Conservation (phyloP, 495 filamentous ascomycete species). For the Pseudevernia furfuracea region DNA sequence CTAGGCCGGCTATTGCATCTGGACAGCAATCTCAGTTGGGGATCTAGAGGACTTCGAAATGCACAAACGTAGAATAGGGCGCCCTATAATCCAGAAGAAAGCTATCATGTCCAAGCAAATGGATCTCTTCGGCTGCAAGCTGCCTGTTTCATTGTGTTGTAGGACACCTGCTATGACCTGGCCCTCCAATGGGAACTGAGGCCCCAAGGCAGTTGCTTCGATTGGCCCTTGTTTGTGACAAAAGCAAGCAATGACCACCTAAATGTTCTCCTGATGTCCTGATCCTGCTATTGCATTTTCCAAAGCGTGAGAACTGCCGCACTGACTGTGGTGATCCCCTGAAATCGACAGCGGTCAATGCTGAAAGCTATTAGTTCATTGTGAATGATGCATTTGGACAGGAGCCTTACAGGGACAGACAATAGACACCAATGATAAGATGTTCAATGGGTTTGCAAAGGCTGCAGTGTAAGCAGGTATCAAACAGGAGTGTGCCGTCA, state of each 20-base stretch:
- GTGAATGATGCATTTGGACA: not conserved
- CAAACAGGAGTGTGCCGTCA: too few relatives aligned
- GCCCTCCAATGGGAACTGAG: not conserved
- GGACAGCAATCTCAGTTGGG: not conserved
- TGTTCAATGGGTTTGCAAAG: not conserved
- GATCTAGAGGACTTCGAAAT: not conserved
- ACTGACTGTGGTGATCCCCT: not conserved
- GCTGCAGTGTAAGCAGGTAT: not conserved
- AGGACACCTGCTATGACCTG: not conserved
- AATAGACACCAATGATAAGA: not conserved
- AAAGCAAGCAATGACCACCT: not conserved
- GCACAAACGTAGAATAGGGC: not conserved
- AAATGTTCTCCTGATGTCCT: not conserved
- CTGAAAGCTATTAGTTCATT: not conserved
- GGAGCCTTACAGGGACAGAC: not conserved
- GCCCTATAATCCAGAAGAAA: not conserved
- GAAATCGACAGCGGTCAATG: not conserved
- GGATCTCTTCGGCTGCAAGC: not conserved
- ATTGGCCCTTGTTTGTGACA: not conserved
- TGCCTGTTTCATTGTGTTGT: not conserved
- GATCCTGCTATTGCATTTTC: not conserved
- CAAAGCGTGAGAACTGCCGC: not conserved
- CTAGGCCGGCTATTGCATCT: not conserved
- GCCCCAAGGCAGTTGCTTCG: not conserved
- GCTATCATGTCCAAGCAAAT: not conserved